Percentiles rank a stretch among this genome's conserved stretches.
phyloP scores from a whole-genome alignment of 2,329 filamentous ascomycete genomes.

The Epichloe amarillans region DNA sequence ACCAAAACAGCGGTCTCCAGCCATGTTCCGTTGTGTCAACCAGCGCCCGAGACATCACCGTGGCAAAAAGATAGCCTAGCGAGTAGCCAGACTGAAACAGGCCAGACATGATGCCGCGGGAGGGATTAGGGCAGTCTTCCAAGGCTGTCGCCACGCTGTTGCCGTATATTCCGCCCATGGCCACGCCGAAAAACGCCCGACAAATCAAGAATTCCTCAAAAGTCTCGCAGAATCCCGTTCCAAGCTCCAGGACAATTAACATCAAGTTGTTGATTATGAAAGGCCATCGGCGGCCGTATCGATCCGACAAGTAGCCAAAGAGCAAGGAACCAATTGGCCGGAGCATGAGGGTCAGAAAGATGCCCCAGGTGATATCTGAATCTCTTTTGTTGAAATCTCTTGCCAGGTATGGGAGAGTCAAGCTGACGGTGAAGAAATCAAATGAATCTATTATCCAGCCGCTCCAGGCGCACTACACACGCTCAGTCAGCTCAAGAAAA shows the following conservation, averaged over 20 bases:
- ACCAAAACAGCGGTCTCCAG: constrained; percentile 1
- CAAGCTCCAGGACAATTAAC: not conserved
- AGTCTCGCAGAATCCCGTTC: not conserved
- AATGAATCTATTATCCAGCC: not conserved
- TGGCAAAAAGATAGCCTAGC: not conserved
- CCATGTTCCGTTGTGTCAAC: not conserved
- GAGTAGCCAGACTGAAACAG: not conserved
- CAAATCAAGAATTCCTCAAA: not conserved
- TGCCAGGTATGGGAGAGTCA: not conserved
- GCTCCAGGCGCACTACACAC: not conserved
- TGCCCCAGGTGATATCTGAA: not conserved
- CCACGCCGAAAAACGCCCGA: not conserved
- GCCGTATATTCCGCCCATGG: not conserved
- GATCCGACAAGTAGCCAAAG: not conserved
- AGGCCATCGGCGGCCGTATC: not conserved
- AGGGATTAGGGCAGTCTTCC: not conserved
- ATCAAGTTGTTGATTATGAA: not conserved
- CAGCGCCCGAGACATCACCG: not conserved
- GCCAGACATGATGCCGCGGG: not conserved
- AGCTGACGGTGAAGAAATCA: not conserved
- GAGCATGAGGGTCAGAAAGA: not conserved
- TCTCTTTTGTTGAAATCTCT: not conserved
- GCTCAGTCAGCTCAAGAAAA: no score
- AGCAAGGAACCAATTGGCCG: not conserved
- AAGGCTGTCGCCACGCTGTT: not conserved